These are phyloP conservation scores for Cordyceps farinosa DNA, from an alignment of 2,329 filamentous ascomycete genomes.

Conservation along the genomic window DNA sequence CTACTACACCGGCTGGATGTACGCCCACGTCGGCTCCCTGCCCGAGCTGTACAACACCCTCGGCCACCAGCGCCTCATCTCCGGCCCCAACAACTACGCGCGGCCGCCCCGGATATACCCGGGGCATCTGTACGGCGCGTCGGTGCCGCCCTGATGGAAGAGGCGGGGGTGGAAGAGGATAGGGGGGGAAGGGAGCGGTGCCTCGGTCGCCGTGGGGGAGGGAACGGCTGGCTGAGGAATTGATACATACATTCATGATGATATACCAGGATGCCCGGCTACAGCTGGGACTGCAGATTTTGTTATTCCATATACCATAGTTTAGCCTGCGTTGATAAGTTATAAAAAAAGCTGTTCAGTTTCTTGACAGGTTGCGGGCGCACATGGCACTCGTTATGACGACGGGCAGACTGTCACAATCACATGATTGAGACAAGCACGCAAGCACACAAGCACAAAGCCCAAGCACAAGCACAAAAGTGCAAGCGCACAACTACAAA, in stretches of 20 bases:
- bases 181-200: background rate
- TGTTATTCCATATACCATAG: slow-evolving; percentile 13
- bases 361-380: background rate
- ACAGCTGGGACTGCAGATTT: slow-evolving; percentile 1
- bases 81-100: slow-evolving; percentile 12
- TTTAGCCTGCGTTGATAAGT: slow-evolving; percentile 12
- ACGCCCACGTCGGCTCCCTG: slow-evolving; percentile 13
- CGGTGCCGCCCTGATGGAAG: slow-evolving; percentile 2
- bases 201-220: no score
- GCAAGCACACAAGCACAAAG: no score
- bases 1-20: slow-evolving; percentile 19
- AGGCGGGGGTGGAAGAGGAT: background rate
- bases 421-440: no score
- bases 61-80: slow-evolving; percentile 15
- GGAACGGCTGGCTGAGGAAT: no score
- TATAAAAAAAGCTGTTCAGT: background rate
- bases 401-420: no score
- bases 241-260: background rate
- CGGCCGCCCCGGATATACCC: slow-evolving; percentile 17
- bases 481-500: no score
- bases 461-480: no score
- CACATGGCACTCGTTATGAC: background rate
- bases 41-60: slow-evolving; percentile 18
- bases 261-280: background rate
- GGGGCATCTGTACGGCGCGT: slow-evolving; percentile 11